Evolutionary conservation across 257 asterid species (phyloP).

Genomic region (Penstemon newberryi): DNA sequence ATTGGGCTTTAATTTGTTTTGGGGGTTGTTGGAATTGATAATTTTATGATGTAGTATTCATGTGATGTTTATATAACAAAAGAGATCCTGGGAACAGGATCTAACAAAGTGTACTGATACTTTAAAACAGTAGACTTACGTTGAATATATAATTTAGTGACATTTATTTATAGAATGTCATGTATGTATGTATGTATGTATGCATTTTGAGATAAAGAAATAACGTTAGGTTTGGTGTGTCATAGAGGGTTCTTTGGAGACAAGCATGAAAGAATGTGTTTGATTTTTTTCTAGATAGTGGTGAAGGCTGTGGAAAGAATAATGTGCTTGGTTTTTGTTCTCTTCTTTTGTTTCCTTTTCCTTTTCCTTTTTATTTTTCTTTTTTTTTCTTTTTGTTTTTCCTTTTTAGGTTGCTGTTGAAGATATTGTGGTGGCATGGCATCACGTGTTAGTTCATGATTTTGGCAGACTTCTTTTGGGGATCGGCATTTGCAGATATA

Average conservation of each 20-base stretch:
- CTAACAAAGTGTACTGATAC: conserved; percentile 18
- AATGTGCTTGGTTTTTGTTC: background rate
- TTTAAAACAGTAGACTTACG: background rate
- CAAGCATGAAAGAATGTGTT: conserved; percentile 44
- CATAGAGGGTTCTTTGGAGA: conserved; percentile 26
- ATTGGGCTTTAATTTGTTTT: background rate
- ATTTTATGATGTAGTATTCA: background rate
- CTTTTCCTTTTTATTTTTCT: conserved; percentile 3
- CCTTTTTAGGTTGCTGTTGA: conserved; percentile 24
- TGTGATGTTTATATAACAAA: conserved; percentile 1
- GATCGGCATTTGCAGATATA: conserved; percentile 36
- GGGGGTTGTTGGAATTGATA: background rate
- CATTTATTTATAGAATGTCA: background rate
- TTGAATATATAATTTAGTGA: conserved; percentile 8
- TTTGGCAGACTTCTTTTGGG: conserved; percentile 35
- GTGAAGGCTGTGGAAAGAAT: conserved; percentile 52
- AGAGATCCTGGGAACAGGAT: conserved; percentile 30
- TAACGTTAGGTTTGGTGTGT: conserved; percentile 16
- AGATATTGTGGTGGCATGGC: conserved; percentile 21
- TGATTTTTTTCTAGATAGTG: conserved; percentile 42
- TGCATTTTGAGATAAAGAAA: conserved; percentile 18
- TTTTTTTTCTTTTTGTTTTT: background rate
- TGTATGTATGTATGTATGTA: conserved; percentile 15
- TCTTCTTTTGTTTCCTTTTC: background rate
- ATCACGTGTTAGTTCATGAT: conserved; percentile 42